Base-by-base conservation (phyloP, 192 early-diverging fungal genomes). In the Coemansia sp. region DNA sequence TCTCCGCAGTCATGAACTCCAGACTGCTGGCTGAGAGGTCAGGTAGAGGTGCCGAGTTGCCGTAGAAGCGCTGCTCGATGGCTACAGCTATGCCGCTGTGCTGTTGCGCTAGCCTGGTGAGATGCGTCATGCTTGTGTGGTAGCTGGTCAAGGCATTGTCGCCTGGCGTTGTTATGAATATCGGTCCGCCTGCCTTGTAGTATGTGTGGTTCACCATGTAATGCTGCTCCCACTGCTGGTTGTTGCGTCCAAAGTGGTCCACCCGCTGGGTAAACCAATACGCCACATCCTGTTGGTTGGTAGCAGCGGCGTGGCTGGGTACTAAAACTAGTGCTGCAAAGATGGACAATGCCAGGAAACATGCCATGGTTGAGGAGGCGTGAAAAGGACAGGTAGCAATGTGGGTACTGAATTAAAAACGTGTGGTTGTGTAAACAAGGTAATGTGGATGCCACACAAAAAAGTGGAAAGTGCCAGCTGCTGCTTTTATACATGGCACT, bases 11-110 rank as follows among this genome's bases (percentile, higher is more conserved):
- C 60, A 73, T 45, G 21, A 50, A 66, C 16, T 61, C 37, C 26
- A 73, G 35, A 20, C 65, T 73, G 21, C 20, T 11, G 5, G 64
- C 37, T 5, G 64, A 66, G 34, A 73, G 62, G 43, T 73, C 70
- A 0, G 70, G 60, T 20, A 73, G 24, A 5, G 79, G 77, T 23
- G 74, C 74, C 1, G 82, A 81, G n/a, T 65, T 65, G 16, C 87
- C 87, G 51, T 85, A 87, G 70, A 74, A 87, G 14, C 87, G 53
- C 46, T 88, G 88, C 62, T 89, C 86, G 23, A 87, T 28, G 2
- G 66, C 67, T 7, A 88, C 79, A 3, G 86, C 51, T 2, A 86
- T 45, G 10, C 83, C 88, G 38, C 78, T 73, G n/a, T 75, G 76
- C 7, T 61, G 55, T 50, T 83, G 68, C 9, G 84, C 84, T n/a